These are phyloP conservation scores for Setaria viridis DNA, from an alignment of 202 grass and related monocot genomes.

Conservation along the genomic window DNA sequence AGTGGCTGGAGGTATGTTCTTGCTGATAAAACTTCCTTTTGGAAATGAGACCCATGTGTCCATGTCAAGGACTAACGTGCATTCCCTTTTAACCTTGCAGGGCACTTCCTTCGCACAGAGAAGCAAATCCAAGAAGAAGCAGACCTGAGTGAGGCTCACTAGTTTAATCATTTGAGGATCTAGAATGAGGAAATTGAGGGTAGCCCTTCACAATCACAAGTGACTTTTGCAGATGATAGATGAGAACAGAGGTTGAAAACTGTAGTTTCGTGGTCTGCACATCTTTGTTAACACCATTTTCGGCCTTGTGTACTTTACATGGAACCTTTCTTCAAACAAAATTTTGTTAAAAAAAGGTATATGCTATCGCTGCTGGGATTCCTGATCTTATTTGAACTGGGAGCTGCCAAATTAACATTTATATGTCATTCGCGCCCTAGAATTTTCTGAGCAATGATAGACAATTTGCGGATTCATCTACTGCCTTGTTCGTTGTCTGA, in stretches of 20 bases:
- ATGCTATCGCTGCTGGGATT: slow-evolving; percentile 26
- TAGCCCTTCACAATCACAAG: slow-evolving; percentile 42
- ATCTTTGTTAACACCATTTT: slow-evolving; percentile 51
- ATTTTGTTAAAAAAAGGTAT: slow-evolving; percentile 54
- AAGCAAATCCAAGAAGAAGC: slow-evolving; percentile 78
- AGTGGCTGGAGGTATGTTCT: slow-evolving; percentile 89
- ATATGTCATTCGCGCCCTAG: too few relatives aligned
- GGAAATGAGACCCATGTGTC: neutral
- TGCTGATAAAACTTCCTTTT: neutral
- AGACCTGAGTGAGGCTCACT: slow-evolving; percentile 51
- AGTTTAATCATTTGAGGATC: slow-evolving; percentile 45
- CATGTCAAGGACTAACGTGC: neutral
- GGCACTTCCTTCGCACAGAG: slow-evolving; percentile 66
- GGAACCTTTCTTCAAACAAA: slow-evolving; percentile 46
- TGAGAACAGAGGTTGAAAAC: slow-evolving; percentile 43
- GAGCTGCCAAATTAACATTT: neutral
- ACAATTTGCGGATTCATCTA: neutral
- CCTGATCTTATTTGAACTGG: slow-evolving; percentile 11
- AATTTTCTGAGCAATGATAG: neutral
- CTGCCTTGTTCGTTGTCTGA: too few relatives aligned
- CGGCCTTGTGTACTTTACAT: slow-evolving; percentile 59
- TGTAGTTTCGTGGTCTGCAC: slow-evolving; percentile 41
- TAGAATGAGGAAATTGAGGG: slow-evolving; percentile 51
- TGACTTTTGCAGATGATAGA: slow-evolving; percentile 49
- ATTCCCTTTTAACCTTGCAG: slow-evolving; percentile 41